Percentiles rank a stretch among this genome's conserved stretches.
phyloP scores from a whole-genome alignment of 352 stramenopile species.

The Pythium biforme region DNA sequence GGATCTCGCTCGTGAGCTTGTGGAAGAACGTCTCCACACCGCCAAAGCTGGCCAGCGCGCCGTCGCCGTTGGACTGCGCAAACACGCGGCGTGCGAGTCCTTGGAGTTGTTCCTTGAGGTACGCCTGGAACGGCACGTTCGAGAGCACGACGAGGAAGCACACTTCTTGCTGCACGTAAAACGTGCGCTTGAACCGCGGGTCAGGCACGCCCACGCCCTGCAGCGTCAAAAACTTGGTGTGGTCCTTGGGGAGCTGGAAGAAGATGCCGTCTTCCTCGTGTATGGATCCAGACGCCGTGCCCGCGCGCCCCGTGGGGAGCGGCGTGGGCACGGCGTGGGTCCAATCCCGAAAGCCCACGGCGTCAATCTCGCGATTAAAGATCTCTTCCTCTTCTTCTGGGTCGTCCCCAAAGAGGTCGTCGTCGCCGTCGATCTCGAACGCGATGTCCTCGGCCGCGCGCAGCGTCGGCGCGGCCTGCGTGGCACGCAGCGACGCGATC shows the following conservation, averaged over 20 bases:
- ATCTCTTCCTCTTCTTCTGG: constrained; percentile 66
- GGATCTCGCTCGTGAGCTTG: constrained; percentile 8
- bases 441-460: constrained; percentile 5
- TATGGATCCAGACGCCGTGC: not conserved
- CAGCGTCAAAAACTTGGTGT: constrained; percentile 24
- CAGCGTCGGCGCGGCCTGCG: constrained; percentile 14
- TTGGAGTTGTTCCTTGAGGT: constrained; percentile 40
- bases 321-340: constrained; percentile 19
- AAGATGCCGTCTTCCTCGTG: constrained; percentile 38
- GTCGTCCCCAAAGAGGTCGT: constrained; percentile 8
- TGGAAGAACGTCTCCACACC: constrained; percentile 36
- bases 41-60: constrained; percentile 22
- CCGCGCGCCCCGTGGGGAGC: not conserved
- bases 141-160: constrained; percentile 53
- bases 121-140: constrained; percentile 42
- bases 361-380: constrained; percentile 65
- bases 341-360: constrained; percentile 34
- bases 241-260: constrained; percentile 38
- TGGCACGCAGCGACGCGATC: constrained; percentile 22
- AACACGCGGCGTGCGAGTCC: constrained; percentile 35
- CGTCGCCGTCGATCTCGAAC: constrained; percentile 24
- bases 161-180: constrained; percentile 46
- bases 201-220: constrained; percentile 53
- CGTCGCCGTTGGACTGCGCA: constrained; percentile 24
- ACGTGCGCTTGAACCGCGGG: constrained; percentile 30